Base-by-base conservation (phyloP, 768 basidiomycete genomes). In the Strobilomyces echinocephalus region DNA sequence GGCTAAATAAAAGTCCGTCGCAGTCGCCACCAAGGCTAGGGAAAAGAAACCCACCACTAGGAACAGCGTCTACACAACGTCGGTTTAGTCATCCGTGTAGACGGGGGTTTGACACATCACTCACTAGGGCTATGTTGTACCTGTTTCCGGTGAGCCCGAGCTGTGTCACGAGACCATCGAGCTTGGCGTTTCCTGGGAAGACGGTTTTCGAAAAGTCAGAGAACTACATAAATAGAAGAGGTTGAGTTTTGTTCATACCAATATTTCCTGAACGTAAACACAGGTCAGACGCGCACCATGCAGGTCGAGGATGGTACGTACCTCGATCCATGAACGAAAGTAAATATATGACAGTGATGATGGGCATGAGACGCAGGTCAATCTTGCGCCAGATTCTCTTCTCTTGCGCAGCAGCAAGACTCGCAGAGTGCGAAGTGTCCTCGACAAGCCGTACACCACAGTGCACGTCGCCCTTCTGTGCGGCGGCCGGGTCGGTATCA, bases 261-360 rank as follows among this genome's bases (percentile, higher is more conserved):
- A 52, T 52, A 28, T 52, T 52, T 28, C 43, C 50, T 52, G n/a
- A 26, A 45, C 3, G 16, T 5, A 6, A 41, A 21, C 4, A 30
- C 6, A 14, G 44, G 24, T 8, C 26, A 26, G 44, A 44, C 7
- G 18, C 11, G 15, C 46, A 39, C 18, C 15, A 8, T 21, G 16
- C n/a, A 8, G 8, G 18, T n/a, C 8, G n/a, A 28, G 8, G 16
- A 44, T 24, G 24, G 24, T 10, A 15, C 50, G 18, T 28, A 36
- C 50, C 50, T 51, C 50, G 34, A 26, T 51, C 50, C 50, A 44
- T 44, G 50, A 51, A 51, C 3, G 50, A 26, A 36, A 51, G 14
- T n/a, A 51, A 21, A 30, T 51, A 51, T n/a, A 51, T 43, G 24
- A 50, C n/a, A 8, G 50, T 44, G 24, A 44, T 44, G 50, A 51